Base-by-base conservation (phyloP, 257 asterid genomes). In the Solanum piurae region DNA sequence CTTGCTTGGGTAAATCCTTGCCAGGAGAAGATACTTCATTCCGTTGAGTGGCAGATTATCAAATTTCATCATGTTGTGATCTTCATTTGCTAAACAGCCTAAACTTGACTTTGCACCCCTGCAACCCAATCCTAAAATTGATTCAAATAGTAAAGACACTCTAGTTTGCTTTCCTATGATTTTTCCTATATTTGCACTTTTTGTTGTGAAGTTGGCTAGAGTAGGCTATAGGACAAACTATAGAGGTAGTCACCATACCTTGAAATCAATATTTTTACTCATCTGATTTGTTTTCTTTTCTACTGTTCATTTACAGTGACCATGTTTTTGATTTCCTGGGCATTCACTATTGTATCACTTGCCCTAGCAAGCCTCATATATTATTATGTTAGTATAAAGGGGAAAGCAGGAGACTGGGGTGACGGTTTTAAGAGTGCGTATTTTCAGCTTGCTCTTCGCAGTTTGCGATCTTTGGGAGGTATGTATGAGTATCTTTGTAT, bases 361-460 rank as follows among this genome's bases (percentile, higher is more conserved):
- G 99, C 99, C 88, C 92, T 97, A 87, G 99, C 96, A 71, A 95
- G 92, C 88, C 98, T 97, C 89, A 97, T 97, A 90, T 97, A 97
- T 92, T 97, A 97, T 88, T 97, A 97, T 20, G 99, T 97, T 87
- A 92, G 99, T 92, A 82, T 97, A 91, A 97, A 95, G 92, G 99
- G 99, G 44, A 97, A 97, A 91, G 99, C 99, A 88, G 99, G 99
- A 73, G 99, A 97, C 87, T 95, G 99, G 99, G 99, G 99, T 37
- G 99, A 97, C 87, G 99, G 99, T 89, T 93, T 97, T 91, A 97
- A 97, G 94, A 97, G 99, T 91, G 99, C 99, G 42, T 97, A 97
- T 92, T 97, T 97, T 91, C 99, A 97, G 94, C 99, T 97, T 89
- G 99, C 99, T 76, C 99, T 97, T 73, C 98, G 99, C 36, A 97